A percentile compares a stretch with the other conserved stretches of the same genome.
Conservation (phyloP, 345 rosid species). For the Eutrema heterophyllum region DNA sequence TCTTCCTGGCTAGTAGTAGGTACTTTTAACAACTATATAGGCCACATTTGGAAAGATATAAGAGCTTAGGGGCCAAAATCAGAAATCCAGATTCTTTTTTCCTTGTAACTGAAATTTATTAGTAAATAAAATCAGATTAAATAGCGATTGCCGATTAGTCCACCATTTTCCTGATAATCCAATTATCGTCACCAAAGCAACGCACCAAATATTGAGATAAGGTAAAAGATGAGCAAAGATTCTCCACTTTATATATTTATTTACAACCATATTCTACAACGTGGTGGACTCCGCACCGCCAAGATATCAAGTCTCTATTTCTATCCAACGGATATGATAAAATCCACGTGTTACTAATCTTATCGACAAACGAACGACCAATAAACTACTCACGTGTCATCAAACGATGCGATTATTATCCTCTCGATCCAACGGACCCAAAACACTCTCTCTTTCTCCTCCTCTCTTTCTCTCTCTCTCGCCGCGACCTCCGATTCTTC, state of each 20-base stretch:
- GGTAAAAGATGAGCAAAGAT: not conserved
- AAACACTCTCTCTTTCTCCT: conserved; percentile 16
- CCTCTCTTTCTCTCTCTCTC: not conserved
- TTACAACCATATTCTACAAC: not conserved
- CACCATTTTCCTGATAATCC: not conserved
- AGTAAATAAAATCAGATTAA: not conserved
- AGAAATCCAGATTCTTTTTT: not conserved
- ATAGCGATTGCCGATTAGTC: not conserved
- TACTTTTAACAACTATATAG: not conserved
- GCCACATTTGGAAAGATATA: not conserved
- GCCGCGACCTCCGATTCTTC: not conserved
- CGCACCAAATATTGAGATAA: not conserved
- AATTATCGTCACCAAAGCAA: not conserved
- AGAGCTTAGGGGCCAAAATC: not conserved
- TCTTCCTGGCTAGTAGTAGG: not conserved
- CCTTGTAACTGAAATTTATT: not conserved
- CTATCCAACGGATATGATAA: conserved; percentile 27
- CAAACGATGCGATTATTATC: conserved; percentile 39
- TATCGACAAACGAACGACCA: conserved; percentile 53
- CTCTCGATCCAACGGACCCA: conserved; percentile 55
- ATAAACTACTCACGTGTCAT: conserved; percentile 45
- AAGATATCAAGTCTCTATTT: conserved; percentile 8
- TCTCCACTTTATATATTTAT: not conserved
- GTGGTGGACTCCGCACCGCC: conserved; percentile 1
- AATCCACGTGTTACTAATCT: conserved; percentile 34